These are phyloP conservation scores for Azolla pinnata DNA, from an alignment of 75 land plant genomes.

Conservation along the genomic window DNA sequence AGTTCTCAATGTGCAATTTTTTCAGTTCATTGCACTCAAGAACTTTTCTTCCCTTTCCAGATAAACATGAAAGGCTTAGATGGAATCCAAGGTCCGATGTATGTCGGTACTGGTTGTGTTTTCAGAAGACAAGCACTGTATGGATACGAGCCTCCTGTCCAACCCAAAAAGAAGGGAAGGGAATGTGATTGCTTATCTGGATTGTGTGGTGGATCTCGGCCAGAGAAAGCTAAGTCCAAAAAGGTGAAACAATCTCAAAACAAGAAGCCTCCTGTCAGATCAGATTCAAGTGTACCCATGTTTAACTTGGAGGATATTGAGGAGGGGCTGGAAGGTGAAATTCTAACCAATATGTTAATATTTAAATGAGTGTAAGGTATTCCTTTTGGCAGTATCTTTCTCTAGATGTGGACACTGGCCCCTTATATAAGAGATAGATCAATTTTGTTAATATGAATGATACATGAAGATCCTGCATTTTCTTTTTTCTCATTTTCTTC, in stretches of 20 bases:
- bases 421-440: no score
- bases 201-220: slow-evolving; percentile 31
- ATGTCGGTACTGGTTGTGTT: slow-evolving; percentile 87
- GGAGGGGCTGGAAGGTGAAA: slow-evolving; percentile 73
- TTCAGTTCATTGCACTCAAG: neutral
- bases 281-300: slow-evolving; percentile 65
- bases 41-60: slow-evolving; percentile 19
- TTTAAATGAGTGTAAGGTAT: neutral
- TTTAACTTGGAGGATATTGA: slow-evolving; percentile 85
- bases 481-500: no score
- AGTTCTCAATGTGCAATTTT: neutral
- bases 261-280: slow-evolving; percentile 48
- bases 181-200: slow-evolving; percentile 49
- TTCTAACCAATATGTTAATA: no score
- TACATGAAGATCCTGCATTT: no score
- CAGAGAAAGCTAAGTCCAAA: slow-evolving; percentile 41
- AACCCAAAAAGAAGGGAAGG: slow-evolving; percentile 39
- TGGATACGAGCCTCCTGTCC: slow-evolving; percentile 56
- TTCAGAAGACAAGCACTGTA: slow-evolving; percentile 75
- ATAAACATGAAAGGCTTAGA: slow-evolving; percentile 90
- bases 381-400: neutral
- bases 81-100: slow-evolving; percentile 86
- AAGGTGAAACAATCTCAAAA: slow-evolving; percentile 17
- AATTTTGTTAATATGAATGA: no score
- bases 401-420: neutral